Evolutionary conservation across 202 grass and related monocot species (phyloP).

Genomic region (Cymbopogon flexuosus): DNA sequence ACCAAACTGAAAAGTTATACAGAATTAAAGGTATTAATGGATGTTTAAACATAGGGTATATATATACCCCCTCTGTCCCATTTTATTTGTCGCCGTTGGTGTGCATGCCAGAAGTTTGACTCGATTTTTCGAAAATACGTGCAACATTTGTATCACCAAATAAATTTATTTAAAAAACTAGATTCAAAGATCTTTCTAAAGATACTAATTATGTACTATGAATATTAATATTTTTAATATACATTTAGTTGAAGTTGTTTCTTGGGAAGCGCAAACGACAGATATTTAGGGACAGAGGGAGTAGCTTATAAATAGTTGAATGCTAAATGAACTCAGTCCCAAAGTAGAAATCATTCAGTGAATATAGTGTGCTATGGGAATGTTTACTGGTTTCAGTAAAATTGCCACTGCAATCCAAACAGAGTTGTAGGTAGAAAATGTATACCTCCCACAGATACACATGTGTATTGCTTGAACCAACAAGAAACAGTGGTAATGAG

Average conservation of each 20-base stretch:
- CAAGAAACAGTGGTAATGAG: slow-evolving; percentile 73
- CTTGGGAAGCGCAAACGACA: no score
- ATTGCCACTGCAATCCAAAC: background rate
- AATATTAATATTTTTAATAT: no score
- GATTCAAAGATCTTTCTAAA: no score
- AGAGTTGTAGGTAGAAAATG: background rate
- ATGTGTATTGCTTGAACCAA: slow-evolving; percentile 91
- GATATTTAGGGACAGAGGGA: no score
- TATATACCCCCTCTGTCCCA: no score
- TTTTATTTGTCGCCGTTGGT: no score
- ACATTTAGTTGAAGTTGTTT: no score
- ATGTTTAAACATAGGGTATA: slow-evolving; percentile 16
- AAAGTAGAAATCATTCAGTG: background rate
- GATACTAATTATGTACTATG: no score
- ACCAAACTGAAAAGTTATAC: slow-evolving; percentile 61
- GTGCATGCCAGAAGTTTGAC: no score
- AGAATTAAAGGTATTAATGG: slow-evolving; percentile 25
- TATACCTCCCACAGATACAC: slow-evolving; percentile 94
- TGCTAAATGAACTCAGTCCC: background rate
- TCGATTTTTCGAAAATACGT: no score
- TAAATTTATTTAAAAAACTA: no score
- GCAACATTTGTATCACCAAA: no score
- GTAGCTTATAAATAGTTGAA: slow-evolving; percentile 9
- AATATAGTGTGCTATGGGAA: background rate
- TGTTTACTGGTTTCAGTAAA: background rate